These are phyloP conservation scores for Astragalus glycyphyllos DNA, from an alignment of 306 rosid genomes.

Conservation along the genomic window DNA sequence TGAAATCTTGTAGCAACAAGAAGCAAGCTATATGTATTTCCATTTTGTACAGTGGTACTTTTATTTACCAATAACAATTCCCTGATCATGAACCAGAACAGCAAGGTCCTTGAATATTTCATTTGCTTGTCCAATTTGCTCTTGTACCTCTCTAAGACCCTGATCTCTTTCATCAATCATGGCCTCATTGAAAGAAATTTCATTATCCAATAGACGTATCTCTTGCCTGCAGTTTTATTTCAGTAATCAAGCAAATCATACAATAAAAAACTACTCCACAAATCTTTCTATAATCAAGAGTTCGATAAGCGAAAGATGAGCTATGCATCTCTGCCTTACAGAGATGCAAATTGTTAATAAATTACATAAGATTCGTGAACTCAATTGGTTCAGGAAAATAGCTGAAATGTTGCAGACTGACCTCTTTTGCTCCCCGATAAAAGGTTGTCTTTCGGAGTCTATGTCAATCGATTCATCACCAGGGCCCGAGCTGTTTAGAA, in stretches of 20 bases:
- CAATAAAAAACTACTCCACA: background rate
- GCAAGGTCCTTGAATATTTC: constrained; percentile 89
- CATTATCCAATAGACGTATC: constrained; percentile 63
- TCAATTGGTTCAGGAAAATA: constrained; percentile 12
- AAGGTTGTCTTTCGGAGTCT: constrained; percentile 66
- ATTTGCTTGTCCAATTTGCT: constrained; percentile 73
- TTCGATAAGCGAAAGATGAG: constrained; percentile 7
- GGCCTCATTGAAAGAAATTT: constrained; percentile 79
- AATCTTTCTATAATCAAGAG: constrained; percentile 22
- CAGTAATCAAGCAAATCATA: constrained; percentile 40
- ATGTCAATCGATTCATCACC: constrained; percentile 48
- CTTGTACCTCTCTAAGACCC: constrained; percentile 73
- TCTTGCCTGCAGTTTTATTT: constrained; percentile 66
- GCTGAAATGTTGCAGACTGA: constrained; percentile 39
- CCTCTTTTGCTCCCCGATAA: constrained; percentile 66
- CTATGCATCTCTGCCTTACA: constrained; percentile 1
- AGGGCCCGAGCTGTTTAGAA: constrained; percentile 53
- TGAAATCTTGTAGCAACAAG: constrained; percentile 25
- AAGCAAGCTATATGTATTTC: constrained; percentile 30
- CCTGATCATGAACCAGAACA: constrained; percentile 86
- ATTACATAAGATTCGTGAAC: constrained; percentile 17
- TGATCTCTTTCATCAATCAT: constrained; percentile 88
- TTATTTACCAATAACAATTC: constrained; percentile 71
- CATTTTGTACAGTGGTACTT: background rate
- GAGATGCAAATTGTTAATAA: constrained; percentile 1